Base-by-base conservation (phyloP, 306 rosid genomes). In the Prunus mume region DNA sequence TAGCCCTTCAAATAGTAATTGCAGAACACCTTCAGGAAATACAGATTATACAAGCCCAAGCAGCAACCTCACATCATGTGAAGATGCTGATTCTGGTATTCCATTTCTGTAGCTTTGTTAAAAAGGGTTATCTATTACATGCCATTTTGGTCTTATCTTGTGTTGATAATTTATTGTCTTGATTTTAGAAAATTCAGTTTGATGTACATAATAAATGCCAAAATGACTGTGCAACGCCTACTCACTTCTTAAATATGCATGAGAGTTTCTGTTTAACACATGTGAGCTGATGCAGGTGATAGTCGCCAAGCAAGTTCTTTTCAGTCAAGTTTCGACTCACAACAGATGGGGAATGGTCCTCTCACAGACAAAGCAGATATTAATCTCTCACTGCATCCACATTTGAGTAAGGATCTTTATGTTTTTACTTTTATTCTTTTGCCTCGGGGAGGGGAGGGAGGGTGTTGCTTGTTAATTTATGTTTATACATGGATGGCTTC, bases 11-110 rank as follows among this genome's bases (percentile, higher is more conserved):
- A 32, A 85, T 76, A 83, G 77, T 80, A 79, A 83, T 66, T 80
- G 83, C 58, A 74, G 81, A 73, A 84, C 79, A 65, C 83, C 93
- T 73, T 90, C 91, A 68, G 85, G 83, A 81, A 86, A 85, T 82
- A 73, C 88, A 62, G 98, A 88, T 72, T 76, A 91, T 76, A 72
- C 86, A 80, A 93, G 96, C 81, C 91, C 91, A 78, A 82, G 87
- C 78, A 89, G 89, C 76, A 80, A 86, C 73, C 68, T 82, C 76
- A 38, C 93, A 67, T 90, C 98, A 30, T 89, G 85, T 64, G 98
- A 93, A 89, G 98, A 93, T 86, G 93, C 88, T 76, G 98, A 93
- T 85, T 86, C 91, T 19, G 98, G 98, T 93, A 86, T 61, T 20
- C 76, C 83, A 68, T 79, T 68, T 68, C 68, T 71, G 67, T 84